phyloP scores from a whole-genome alignment of 371 early-diverging fungal genomes.

The Umbelopsis sp. region DNA sequence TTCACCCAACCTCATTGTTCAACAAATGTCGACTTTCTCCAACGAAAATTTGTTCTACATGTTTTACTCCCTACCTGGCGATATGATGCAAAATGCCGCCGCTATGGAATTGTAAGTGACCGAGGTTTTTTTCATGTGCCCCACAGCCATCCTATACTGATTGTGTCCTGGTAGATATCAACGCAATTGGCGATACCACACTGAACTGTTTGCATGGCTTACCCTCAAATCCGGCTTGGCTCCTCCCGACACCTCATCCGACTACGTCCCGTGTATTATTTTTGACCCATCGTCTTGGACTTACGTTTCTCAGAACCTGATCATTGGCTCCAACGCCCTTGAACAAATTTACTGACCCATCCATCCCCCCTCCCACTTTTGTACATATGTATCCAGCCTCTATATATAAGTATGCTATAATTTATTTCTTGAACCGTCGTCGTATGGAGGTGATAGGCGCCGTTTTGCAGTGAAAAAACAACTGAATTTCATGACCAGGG shows the following conservation, averaged over 20 bases:
- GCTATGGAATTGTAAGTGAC: constrained; percentile 14
- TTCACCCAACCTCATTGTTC: not conserved
- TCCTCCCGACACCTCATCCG: not conserved
- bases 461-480: too few relatives aligned
- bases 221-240: not conserved
- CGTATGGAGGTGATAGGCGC: too few relatives aligned
- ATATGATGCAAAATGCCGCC: constrained; percentile 1
- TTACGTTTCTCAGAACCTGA: not conserved
- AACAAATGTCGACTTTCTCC: not conserved
- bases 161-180: not conserved
- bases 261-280: not conserved
- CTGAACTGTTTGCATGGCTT: not conserved
- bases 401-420: not conserved
- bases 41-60: constrained; percentile 9
- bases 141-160: not conserved
- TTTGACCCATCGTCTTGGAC: not conserved
- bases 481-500: too few relatives aligned
- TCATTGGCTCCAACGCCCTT: not conserved
- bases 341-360: not conserved
- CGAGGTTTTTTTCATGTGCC: not conserved
- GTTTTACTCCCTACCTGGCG: constrained; percentile 7
- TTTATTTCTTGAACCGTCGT: too few relatives aligned
- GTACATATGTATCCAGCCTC: not conserved
- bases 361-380: not conserved
- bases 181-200: constrained; percentile 10